A percentile compares a stretch with the other conserved stretches of the same genome.
Evolutionary conservation across 805 yeast genomes (phyloP).

Genomic region (Candida cerambycidarum): DNA sequence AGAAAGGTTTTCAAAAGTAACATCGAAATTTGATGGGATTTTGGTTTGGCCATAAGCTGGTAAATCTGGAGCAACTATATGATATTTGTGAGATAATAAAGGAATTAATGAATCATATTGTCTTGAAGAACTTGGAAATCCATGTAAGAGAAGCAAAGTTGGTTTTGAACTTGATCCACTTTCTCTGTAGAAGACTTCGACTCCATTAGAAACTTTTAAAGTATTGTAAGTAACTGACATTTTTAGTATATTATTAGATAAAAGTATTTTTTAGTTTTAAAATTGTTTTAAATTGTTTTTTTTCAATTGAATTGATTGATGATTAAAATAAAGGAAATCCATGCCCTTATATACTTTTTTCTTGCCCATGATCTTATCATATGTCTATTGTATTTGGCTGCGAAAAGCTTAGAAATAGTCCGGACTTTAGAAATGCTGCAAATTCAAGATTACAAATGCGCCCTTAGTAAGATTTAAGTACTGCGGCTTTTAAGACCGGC

Average conservation of each 20-base stretch:
- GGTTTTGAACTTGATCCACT: slow-evolving; percentile 23
- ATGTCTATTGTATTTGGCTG: background rate
- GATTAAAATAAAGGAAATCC: too few relatives aligned
- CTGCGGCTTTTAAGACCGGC: too few relatives aligned
- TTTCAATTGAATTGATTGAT: background rate
- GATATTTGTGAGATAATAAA: slow-evolving; percentile 32
- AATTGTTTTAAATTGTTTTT: background rate
- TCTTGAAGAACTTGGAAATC: slow-evolving; percentile 45
- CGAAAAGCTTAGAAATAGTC: background rate
- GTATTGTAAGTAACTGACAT: slow-evolving; percentile 11
- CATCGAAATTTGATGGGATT: slow-evolving; percentile 24
- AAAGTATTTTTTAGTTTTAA: too few relatives aligned
- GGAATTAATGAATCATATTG: slow-evolving; percentile 39
- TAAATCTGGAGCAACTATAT: slow-evolving; percentile 46
- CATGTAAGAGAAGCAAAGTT: slow-evolving; percentile 40
- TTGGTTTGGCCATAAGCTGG: slow-evolving; percentile 44
- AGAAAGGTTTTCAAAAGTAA: slow-evolving; percentile 32
- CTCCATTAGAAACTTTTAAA: slow-evolving; percentile 13
- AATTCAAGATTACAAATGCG: background rate
- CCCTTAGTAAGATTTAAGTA: background rate
- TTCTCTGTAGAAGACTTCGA: slow-evolving; percentile 18
- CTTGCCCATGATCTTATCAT: background rate
- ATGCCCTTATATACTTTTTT: background rate
- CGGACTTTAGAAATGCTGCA: background rate
- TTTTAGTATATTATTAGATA: too few relatives aligned